These are phyloP conservation scores for Lentinula raphanica DNA, from an alignment of 768 basidiomycete species.

Conservation along the genomic window DNA sequence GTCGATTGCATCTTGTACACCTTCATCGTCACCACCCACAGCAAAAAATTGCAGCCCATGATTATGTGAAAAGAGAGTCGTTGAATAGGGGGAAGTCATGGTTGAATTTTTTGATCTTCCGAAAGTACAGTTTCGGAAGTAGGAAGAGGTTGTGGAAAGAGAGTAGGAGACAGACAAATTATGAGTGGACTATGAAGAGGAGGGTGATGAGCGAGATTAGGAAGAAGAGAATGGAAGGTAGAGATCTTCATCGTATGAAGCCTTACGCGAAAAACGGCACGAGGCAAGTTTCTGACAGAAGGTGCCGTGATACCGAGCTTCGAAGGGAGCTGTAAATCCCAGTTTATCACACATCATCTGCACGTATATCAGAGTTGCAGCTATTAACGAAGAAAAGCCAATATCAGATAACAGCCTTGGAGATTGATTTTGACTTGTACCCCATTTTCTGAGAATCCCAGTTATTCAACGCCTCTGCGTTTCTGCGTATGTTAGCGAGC, in stretches of 20 bases:
- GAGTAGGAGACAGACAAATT: neutral
- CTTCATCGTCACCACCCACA: slow-evolving; percentile 1
- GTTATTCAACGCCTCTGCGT: no score
- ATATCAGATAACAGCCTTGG: no score
- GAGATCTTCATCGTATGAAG: neutral
- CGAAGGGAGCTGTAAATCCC: no score
- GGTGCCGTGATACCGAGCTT: no score
- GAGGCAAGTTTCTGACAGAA: neutral
- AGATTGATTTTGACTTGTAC: no score
- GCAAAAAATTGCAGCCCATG: neutral
- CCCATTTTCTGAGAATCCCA: no score
- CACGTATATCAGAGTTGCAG: no score
- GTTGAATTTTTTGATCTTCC: neutral
- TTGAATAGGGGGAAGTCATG: neutral
- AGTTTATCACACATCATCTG: no score
- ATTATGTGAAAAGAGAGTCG: slow-evolving; percentile 1
- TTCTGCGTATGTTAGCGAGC: no score
- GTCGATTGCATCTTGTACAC: neutral
- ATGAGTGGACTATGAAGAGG: neutral
- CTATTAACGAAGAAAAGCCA: no score
- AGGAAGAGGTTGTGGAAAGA: neutral
- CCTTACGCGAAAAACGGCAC: neutral
- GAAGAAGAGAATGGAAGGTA: neutral
- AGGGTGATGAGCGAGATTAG: neutral
- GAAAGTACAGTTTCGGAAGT: neutral